Evolutionary conservation across 495 filamentous ascomycete genomes (phyloP), one percentile per base, ranked within the genome.

Genomic region (Polyplosphaeria fusca): DNA sequence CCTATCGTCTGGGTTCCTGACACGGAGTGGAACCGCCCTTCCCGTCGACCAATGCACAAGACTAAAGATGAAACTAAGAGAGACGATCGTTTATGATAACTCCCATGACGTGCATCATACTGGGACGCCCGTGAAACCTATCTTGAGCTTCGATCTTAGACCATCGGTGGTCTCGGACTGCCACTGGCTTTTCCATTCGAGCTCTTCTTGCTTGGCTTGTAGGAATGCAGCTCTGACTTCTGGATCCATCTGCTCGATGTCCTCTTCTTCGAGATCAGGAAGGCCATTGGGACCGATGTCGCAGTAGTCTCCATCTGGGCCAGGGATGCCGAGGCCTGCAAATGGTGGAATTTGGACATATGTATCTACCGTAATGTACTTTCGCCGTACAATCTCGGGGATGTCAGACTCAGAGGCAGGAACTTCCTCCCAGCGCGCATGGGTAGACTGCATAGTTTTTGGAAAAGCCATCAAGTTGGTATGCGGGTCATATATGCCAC

Each of bases 391-490:
- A 54, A 82, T 72, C 0, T 81, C 71, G 5, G 86, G 79, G 20
- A 94, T 72, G 7, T 66, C 60, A 19, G 52, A 58, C 48, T 55
- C 41, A 16, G 14, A 16, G 42, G 16, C 26, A 30, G 50, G 47
- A 11, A 89, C 70, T 40, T 83, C 81, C 71, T 91, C 88, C 78
- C 91, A 88, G 48, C 83, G 82, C 7, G 82, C 89, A 67, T 89
- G 87, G 1, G 91, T 92, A 0, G 93, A 89, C 72, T 98, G 94
- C 78, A 88, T 96, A 62, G 80, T 88, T 53, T 80, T 80, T 0
- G 93, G 94, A 63, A 86, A 93, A 60, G 89, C 86, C 78, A 96
- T 87, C 37, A 75, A 61, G 67, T 98, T 98, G 38, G 93, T 96
- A 72, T 96, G 90, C 20, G 91, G 81, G 60, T 98, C 91, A 69